Percentiles rank a stretch among this genome's conserved stretches.
phyloP scores from a whole-genome alignment of 352 stramenopile genomes.

The Globisporangium rhizosaccharum region DNA sequence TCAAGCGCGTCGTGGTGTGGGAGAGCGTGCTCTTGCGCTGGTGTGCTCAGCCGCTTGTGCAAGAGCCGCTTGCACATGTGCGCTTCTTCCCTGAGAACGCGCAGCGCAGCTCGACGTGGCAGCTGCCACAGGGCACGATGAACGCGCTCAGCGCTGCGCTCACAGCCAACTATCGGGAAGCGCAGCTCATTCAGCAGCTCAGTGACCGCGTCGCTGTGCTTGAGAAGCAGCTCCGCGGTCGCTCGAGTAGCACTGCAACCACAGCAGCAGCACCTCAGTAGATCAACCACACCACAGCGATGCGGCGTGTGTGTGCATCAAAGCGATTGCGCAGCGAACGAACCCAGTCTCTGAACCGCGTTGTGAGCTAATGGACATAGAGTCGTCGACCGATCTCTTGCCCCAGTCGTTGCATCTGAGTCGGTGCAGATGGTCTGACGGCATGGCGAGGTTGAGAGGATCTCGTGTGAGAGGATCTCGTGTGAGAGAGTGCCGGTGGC shows the following conservation, averaged over 20 bases:
- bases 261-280: background rate
- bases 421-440: too few species aligned
- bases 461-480: too few species aligned
- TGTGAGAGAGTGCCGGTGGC: too few species aligned
- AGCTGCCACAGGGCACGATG: conserved; percentile 44
- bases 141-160: conserved; percentile 45
- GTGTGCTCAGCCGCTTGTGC: conserved; percentile 55
- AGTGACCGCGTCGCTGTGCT: conserved; percentile 28
- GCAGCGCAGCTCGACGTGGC: conserved; percentile 55
- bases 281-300: background rate
- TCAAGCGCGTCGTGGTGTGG: conserved; percentile 67
- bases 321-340: background rate
- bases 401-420: too few species aligned
- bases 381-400: too few species aligned
- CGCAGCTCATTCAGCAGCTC: conserved; percentile 35
- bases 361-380: too few species aligned
- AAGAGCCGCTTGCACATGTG: conserved; percentile 25
- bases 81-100: conserved; percentile 61
- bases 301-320: background rate
- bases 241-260: background rate
- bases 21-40: conserved; percentile 70
- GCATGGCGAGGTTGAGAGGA: too few species aligned
- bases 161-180: conserved; percentile 35
- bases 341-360: too few species aligned
- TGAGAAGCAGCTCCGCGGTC: conserved; percentile 19